Evolutionary conservation across 2,329 filamentous ascomycete species (phyloP).

Genomic region (Ascosphaera acerosa): DNA sequence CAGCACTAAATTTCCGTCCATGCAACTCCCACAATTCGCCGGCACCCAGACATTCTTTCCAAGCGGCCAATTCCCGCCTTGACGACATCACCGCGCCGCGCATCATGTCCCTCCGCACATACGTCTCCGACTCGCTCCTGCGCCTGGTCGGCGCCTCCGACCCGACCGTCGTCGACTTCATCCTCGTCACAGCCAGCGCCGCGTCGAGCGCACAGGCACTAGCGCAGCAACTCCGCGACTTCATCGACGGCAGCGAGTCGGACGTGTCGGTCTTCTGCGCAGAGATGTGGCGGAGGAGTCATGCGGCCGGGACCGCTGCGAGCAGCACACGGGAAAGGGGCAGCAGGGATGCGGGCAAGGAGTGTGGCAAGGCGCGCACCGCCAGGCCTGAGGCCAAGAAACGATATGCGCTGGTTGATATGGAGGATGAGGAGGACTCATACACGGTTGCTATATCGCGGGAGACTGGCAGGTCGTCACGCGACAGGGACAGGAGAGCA

Average conservation of each 20-base stretch:
- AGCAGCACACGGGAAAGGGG: slow-evolving; percentile 6
- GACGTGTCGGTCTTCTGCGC: slow-evolving; percentile 24
- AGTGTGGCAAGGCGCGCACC: slow-evolving; percentile 3
- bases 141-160: slow-evolving; percentile 30
- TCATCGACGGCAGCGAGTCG: slow-evolving; percentile 22
- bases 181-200: slow-evolving; percentile 27
- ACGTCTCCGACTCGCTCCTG: slow-evolving; percentile 26
- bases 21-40: slow-evolving; percentile 10
- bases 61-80: too few species aligned
- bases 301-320: slow-evolving; percentile 8
- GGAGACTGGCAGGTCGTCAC: slow-evolving; percentile 1
- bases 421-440: slow-evolving; percentile 22
- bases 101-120: slow-evolving; percentile 17
- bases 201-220: slow-evolving; percentile 24
- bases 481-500: slow-evolving; percentile 1
- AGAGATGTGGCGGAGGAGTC: slow-evolving; percentile 18
- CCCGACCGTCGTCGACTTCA: slow-evolving; percentile 30
- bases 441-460: slow-evolving; percentile 3
- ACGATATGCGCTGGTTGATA: slow-evolving; percentile 28
- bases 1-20: slow-evolving; percentile 6
- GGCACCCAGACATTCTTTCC: too few species aligned
- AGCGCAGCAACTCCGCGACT: slow-evolving; percentile 25
- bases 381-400: slow-evolving; percentile 16
- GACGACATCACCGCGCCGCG: too few species aligned
- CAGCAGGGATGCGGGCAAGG: slow-evolving; percentile 6